phyloP scores from a whole-genome alignment of 2,329 filamentous ascomycete species.

The Dothiorella sarmentorum region DNA sequence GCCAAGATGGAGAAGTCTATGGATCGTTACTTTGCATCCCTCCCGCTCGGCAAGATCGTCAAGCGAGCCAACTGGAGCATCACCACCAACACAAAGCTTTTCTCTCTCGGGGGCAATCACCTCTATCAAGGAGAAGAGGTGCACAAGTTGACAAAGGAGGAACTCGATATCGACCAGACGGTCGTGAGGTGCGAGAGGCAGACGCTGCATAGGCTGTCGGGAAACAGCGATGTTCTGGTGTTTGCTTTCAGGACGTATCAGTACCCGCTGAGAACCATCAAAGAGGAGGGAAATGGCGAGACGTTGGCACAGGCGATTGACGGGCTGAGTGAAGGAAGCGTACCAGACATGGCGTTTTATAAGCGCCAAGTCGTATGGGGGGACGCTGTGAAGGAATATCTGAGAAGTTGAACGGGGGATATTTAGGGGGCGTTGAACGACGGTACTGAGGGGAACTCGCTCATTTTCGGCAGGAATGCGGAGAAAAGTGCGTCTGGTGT shows the following conservation, averaged over 20 bases:
- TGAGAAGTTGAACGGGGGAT: slow-evolving; percentile 54
- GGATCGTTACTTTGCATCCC: slow-evolving; percentile 58
- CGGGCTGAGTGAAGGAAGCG: slow-evolving; percentile 55
- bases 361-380: slow-evolving; percentile 58
- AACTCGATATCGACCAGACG: slow-evolving; percentile 23
- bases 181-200: slow-evolving; percentile 57
- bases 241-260: slow-evolving; percentile 63
- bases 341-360: slow-evolving; percentile 57
- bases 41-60: slow-evolving; percentile 55
- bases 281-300: slow-evolving; percentile 54
- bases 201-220: slow-evolving; percentile 57
- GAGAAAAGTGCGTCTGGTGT: too few species aligned
- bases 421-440: too few species aligned
- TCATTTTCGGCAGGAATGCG: too few species aligned
- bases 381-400: slow-evolving; percentile 51
- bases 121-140: slow-evolving; percentile 37
- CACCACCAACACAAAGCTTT: slow-evolving; percentile 41
- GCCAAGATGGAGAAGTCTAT: slow-evolving; percentile 57
- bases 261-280: slow-evolving; percentile 54
- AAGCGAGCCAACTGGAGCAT: slow-evolving; percentile 55
- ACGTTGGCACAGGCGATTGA: slow-evolving; percentile 57
- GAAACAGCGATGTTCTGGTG: slow-evolving; percentile 31
- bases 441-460: too few species aligned
- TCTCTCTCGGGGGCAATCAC: slow-evolving; percentile 42
- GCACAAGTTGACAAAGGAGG: slow-evolving; percentile 18